Percentiles rank a stretch among this genome's conserved stretches.
These are phyloP conservation scores for Cladosporium colombiae DNA, from an alignment of 2,329 filamentous ascomycete genomes.

Conservation along the genomic window DNA sequence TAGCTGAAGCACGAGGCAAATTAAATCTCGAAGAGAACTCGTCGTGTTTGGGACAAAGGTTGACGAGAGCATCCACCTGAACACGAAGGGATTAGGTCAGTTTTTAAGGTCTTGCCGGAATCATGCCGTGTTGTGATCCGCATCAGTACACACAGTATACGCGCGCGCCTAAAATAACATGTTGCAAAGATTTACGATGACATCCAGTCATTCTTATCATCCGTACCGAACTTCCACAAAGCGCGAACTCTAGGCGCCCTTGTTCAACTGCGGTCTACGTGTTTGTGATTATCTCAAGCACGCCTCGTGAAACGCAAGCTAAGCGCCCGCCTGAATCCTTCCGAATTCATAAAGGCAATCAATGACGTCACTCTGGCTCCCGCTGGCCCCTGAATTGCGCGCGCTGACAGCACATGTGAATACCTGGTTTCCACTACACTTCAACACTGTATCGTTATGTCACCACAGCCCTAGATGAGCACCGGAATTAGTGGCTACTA, in stretches of 20 bases:
- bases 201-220: background rate
- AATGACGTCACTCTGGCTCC: background rate
- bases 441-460: background rate
- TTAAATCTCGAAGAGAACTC: background rate
- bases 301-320: background rate
- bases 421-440: background rate
- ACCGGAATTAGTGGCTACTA: background rate
- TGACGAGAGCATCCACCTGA: background rate
- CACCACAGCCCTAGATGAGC: background rate
- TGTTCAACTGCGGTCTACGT: background rate
- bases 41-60: background rate
- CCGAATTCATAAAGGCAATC: background rate
- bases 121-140: background rate
- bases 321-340: background rate
- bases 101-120: background rate
- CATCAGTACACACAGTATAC: background rate
- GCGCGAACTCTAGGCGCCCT: background rate
- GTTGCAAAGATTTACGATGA: background rate
- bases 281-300: background rate
- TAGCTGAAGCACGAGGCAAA: background rate
- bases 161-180: background rate
- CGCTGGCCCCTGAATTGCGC: background rate
- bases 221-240: background rate
- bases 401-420: background rate
- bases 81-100: background rate